These are phyloP conservation scores for Penicillium hordei DNA, from an alignment of 2,329 filamentous ascomycete genomes.

Conservation along the genomic window DNA sequence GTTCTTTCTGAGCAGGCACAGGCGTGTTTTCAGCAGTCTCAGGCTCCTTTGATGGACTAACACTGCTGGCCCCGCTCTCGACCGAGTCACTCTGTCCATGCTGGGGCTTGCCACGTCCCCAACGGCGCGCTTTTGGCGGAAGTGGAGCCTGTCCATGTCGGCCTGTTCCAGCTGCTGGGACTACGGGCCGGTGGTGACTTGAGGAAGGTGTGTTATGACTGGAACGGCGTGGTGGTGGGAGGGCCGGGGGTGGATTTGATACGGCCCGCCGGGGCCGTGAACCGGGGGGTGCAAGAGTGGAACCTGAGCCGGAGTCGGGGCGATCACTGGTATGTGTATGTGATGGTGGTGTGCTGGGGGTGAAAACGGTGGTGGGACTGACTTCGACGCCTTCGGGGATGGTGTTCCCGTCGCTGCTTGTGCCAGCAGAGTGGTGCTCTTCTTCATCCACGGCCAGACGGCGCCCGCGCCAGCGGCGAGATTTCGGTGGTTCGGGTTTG, in stretches of 20 bases:
- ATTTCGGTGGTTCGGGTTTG: constrained; percentile 45
- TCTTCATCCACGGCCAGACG: constrained; percentile 35
- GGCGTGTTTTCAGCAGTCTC: constrained; percentile 12
- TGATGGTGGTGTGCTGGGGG: constrained; percentile 7
- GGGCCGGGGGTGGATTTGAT: constrained; percentile 41
- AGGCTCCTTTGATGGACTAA: constrained; percentile 14
- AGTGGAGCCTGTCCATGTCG: constrained; percentile 38
- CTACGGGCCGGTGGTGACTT: constrained; percentile 27
- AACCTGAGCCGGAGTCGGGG: constrained; percentile 26
- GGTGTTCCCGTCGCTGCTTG: constrained; percentile 27
- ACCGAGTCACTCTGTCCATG: constrained; percentile 28
- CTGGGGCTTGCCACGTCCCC: constrained; percentile 31
- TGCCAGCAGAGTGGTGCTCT: constrained; percentile 21
- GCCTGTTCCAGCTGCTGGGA: constrained; percentile 8
- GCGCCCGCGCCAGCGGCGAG: constrained; percentile 45
- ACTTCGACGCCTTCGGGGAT: constrained; percentile 29
- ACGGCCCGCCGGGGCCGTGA: constrained; percentile 32
- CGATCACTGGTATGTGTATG: constrained; percentile 11
- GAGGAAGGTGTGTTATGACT: constrained; percentile 28
- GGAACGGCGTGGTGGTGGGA: constrained; percentile 44
- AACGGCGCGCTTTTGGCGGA: constrained; percentile 45
- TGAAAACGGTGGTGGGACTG: constrained; percentile 14
- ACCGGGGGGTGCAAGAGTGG: constrained; percentile 26
- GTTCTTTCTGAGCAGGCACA: not conserved
- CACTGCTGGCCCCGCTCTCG: constrained; percentile 21